Evolutionary conservation across 192 early-diverging fungal species (phyloP), one percentile per base, ranked within the genome.

Genomic region (Entomortierella beljakovae): DNA sequence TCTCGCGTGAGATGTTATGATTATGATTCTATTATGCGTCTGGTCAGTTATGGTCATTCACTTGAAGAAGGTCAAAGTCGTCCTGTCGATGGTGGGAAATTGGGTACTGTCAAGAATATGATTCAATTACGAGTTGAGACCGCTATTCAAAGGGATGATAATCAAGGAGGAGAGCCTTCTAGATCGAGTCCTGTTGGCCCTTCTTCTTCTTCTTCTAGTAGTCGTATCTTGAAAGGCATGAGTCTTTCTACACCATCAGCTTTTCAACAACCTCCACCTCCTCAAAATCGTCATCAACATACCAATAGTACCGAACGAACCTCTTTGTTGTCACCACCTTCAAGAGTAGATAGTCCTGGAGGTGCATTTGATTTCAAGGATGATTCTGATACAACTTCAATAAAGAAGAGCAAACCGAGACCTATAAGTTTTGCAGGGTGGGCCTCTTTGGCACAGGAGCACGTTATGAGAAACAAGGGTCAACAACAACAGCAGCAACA

Each of bases 61-160:
- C n/a, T n/a, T n/a, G 59, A 54, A 16, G 67, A 79, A 23, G 75
- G 75, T n/a, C 67, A 60, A 13, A 57, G 68, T 31, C 42, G 75
- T 22, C 50, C 70, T 6, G 68, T 79, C 22, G 67, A 70, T 35
- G 66, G 68, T 0, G 68, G 68, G 1, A 69, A 65, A 55, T 28
- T 70, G 1, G 75, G 75, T 0, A 25, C 61, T 3, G 57, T 79
- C 52, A 79, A 70, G 62, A 79, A 79, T 33, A 79, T 79, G 75
- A 79, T 79, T 28, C 75, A 77, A 6, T 37, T 77, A 18, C 66
- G 61, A 6, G 73, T 77, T 15, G 73, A 77, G 34, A 77, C 73
- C 10, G 66, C 43, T 2, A 38, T 62, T 18, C 11, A n/a, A 20
- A 68, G 11, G 18, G 60, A 68, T 3, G 66, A 68, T 22, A 64